Percentiles rank a stretch among this genome's conserved stretches.
These are phyloP conservation scores for Bacidia rubella DNA, from an alignment of 495 filamentous ascomycete genomes.

Conservation along the genomic window DNA sequence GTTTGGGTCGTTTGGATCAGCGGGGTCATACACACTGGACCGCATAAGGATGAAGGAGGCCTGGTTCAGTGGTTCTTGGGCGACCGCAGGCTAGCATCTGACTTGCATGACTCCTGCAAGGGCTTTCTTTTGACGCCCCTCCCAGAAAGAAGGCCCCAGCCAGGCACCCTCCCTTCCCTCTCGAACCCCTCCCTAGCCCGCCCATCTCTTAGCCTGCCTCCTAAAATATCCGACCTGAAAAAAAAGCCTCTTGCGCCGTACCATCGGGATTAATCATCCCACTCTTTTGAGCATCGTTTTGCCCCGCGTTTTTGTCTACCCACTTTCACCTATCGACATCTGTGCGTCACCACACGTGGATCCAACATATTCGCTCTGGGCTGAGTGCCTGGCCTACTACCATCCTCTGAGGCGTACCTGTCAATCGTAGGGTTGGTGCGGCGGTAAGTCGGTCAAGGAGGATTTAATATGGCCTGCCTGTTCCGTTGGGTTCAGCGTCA, in stretches of 20 bases:
- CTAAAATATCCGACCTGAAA: constrained; percentile 31
- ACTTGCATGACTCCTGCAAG: constrained; percentile 4
- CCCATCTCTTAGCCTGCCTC: constrained; percentile 24
- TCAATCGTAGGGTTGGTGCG: no score
- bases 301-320: neutral
- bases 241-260: no score
- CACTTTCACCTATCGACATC: no score
- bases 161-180: neutral
- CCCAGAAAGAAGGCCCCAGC: neutral
- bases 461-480: no score
- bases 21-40: neutral
- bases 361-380: no score
- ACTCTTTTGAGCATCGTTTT: no score
- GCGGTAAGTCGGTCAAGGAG: no score
- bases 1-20: neutral
- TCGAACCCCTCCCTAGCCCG: neutral
- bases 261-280: no score
- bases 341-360: no score
- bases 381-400: no score
- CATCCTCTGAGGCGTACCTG: no score
- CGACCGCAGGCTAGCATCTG: constrained; percentile 4
- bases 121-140: neutral
- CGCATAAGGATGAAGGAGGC: neutral
- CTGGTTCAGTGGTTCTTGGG: neutral
- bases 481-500: no score